These are phyloP conservation scores for Alisma plantagoaquatica DNA, from an alignment of 106 monocot species.

Conservation along the genomic window DNA sequence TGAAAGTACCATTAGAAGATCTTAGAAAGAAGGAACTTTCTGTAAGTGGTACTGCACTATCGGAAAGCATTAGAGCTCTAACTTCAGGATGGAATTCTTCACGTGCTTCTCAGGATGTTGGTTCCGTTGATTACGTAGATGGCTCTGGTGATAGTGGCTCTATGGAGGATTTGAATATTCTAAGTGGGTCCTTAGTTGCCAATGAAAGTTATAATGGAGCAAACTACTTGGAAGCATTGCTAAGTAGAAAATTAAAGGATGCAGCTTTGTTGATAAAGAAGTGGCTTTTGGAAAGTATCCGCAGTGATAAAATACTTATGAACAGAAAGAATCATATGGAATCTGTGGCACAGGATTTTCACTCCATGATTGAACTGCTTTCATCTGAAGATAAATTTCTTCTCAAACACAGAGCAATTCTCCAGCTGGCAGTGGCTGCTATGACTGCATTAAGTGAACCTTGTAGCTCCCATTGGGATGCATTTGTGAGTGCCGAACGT, in stretches of 20 bases:
- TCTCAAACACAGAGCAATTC: constrained; percentile 64
- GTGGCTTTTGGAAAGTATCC: constrained; percentile 80
- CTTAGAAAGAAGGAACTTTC: constrained; percentile 27
- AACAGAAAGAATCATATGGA: constrained; percentile 37
- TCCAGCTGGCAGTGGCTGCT: constrained; percentile 75
- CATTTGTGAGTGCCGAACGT: constrained; percentile 80
- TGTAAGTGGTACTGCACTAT: constrained; percentile 15
- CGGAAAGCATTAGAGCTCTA: constrained; percentile 57
- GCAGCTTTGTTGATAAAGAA: constrained; percentile 76
- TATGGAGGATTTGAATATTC: constrained; percentile 7
- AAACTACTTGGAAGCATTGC: constrained; percentile 67
- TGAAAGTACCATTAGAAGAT: constrained; percentile 45
- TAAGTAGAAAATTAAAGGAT: constrained; percentile 70
- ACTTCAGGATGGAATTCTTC: constrained; percentile 63
- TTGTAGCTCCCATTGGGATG: constrained; percentile 78
- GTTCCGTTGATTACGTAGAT: constrained; percentile 18
- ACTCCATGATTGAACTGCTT: constrained; percentile 36
- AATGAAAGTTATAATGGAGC: constrained; percentile 34
- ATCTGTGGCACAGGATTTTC: constrained; percentile 47
- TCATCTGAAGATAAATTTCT: constrained; percentile 43
- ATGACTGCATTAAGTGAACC: constrained; percentile 52
- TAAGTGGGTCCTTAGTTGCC: constrained; percentile 58
- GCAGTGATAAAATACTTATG: constrained; percentile 52
- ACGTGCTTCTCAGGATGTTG: constrained; percentile 15
- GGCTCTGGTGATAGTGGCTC: constrained; percentile 6